These are phyloP conservation scores for Pseudogymnoascus sp. DNA, from an alignment of 2,329 filamentous ascomycete species.

Conservation along the genomic window DNA sequence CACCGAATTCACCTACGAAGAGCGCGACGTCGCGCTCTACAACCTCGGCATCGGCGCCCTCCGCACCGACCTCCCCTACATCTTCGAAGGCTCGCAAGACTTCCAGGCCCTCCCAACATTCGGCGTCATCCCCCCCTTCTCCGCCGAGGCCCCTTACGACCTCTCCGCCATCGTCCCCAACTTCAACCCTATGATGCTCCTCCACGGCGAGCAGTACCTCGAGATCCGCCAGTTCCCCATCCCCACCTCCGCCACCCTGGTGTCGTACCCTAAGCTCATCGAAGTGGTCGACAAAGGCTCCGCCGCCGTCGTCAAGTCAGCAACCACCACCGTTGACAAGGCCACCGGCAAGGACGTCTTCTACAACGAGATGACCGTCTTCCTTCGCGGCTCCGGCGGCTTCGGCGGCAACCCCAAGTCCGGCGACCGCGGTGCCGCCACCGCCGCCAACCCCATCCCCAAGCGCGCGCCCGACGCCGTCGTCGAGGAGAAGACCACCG, in stretches of 20 bases:
- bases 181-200: constrained; percentile 96
- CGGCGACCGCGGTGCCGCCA: constrained; percentile 69
- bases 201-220: constrained; percentile 97
- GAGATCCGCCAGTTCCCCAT: constrained; percentile 89
- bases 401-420: constrained; percentile 80
- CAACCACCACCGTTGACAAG: constrained; percentile 76
- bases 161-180: constrained; percentile 82
- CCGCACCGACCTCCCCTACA: constrained; percentile 75
- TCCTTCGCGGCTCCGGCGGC: constrained; percentile 83
- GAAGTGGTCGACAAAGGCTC: constrained; percentile 95
- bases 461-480: constrained; percentile 70
- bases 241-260: constrained; percentile 70
- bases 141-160: constrained; percentile 70
- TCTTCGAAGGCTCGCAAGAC: constrained; percentile 84
- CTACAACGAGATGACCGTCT: constrained; percentile 93
- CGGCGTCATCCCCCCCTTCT: constrained; percentile 91
- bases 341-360: constrained; percentile 84
- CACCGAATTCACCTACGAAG: constrained; percentile 73
- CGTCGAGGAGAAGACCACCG: constrained; percentile 75
- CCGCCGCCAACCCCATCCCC: constrained; percentile 71
- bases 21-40: constrained; percentile 88
- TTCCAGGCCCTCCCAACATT: constrained; percentile 96
- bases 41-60: constrained; percentile 92
- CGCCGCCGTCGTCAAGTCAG: constrained; percentile 74
- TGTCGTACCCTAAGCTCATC: constrained; percentile 71